These are phyloP conservation scores for Tolypocladium album DNA, from an alignment of 2,329 filamentous ascomycete genomes.

Conservation along the genomic window DNA sequence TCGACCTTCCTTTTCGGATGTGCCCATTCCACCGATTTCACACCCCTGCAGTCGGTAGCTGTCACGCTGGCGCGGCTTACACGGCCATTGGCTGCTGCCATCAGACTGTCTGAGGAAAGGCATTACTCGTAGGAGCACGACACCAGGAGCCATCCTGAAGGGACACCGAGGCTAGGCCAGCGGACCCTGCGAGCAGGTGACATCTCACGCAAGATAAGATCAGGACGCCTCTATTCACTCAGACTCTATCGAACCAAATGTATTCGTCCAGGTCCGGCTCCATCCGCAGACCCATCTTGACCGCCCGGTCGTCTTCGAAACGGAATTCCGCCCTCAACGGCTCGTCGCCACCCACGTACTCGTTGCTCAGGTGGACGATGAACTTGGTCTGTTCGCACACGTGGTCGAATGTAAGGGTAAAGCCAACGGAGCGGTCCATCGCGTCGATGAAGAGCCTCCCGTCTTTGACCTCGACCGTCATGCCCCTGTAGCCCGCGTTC, in stretches of 20 bases:
- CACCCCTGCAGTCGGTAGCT: neutral
- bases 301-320: slow-evolving; percentile 1
- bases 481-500: slow-evolving; percentile 14
- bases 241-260: slow-evolving; percentile 2
- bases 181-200: neutral
- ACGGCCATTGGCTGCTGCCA: neutral
- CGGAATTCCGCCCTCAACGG: slow-evolving; percentile 1
- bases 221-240: too few species aligned
- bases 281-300: slow-evolving; percentile 1
- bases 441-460: slow-evolving; percentile 13
- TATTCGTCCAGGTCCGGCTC: slow-evolving; percentile 1
- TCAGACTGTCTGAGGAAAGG: neutral
- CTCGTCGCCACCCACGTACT: neutral
- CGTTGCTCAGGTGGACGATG: neutral
- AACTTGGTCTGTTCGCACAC: slow-evolving; percentile 7
- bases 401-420: slow-evolving; percentile 12
- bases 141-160: neutral
- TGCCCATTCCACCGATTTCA: neutral
- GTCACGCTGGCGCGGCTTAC: neutral
- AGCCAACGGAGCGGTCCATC: slow-evolving; percentile 15
- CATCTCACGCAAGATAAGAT: neutral
- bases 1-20: neutral
- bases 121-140: too few species aligned
- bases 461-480: slow-evolving; percentile 10
- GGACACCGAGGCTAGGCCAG: neutral